Evolutionary conservation across 2,329 filamentous ascomycete genomes (phyloP).

Genomic region (Herpotrichia juniperi): DNA sequence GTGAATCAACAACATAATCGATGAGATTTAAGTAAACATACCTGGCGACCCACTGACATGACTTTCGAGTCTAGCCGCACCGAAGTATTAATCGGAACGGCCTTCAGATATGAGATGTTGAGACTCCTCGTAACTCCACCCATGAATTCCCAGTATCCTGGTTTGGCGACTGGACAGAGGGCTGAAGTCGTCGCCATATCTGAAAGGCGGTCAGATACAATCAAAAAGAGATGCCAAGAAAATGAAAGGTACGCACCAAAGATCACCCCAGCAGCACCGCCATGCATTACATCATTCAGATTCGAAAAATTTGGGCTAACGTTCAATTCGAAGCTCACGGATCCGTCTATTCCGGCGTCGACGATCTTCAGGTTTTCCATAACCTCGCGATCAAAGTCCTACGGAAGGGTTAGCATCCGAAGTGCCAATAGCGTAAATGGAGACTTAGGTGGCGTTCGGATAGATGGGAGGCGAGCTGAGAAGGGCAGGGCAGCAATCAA

Average conservation of each 20-base stretch:
- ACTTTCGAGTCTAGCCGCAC: conserved; percentile 53
- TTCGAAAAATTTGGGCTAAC: conserved; percentile 46
- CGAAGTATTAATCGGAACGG: conserved; percentile 54
- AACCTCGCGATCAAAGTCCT: conserved; percentile 47
- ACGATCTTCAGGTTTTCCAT: conserved; percentile 45
- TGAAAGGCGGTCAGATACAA: background rate
- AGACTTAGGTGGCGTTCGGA: background rate
- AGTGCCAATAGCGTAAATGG: background rate
- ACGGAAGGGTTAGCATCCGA: conserved; percentile 6
- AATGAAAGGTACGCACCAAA: conserved; percentile 30
- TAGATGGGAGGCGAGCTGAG: too few relatives aligned
- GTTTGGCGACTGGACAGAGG: conserved; percentile 54
- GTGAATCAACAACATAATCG: too few relatives aligned
- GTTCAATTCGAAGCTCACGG: conserved; percentile 40
- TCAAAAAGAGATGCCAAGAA: background rate
- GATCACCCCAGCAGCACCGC: conserved; percentile 47
- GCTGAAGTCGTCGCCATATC: conserved; percentile 55
- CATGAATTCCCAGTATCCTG: conserved; percentile 60
- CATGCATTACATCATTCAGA: conserved; percentile 50
- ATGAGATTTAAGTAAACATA: too few relatives aligned
- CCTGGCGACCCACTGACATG: conserved; percentile 53
- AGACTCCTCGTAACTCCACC: conserved; percentile 58
- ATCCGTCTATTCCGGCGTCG: conserved; percentile 44
- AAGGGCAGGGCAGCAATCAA: too few relatives aligned
- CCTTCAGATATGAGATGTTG: conserved; percentile 59